Base-by-base conservation (phyloP, 208 protist species). In the Leishmania aethiopica region DNA sequence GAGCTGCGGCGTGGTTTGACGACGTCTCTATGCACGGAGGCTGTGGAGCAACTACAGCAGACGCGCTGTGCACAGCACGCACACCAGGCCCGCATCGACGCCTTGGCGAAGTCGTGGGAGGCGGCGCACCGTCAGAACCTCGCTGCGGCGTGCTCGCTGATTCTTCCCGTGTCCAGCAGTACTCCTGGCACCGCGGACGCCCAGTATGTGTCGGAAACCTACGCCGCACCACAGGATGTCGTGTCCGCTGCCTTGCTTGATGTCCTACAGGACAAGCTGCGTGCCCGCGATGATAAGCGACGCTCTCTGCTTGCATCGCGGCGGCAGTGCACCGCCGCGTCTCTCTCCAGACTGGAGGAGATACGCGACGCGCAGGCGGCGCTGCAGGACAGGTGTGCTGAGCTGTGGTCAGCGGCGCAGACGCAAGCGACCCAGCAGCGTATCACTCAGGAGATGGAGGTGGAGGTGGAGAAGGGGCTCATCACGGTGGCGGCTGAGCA, bases 61-160 rank as follows among this genome's bases (percentile, higher is more conserved):
- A 51, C 85, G 8, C 90, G 90, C 35, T 74, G 75, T 55, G 76
- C 71, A 51, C 92, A 92, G 74, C 88, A 92, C 62, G 84, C 91
- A 70, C 81, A 89, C 53, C 69, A 88, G 47, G 75, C 87, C 4
- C 90, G 86, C 45, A 77, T 94, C 28, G 89, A 96, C 51, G 88
- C 88, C 53, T 35, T 87, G 57, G 82, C 85, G 17, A 84, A 71
- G 11, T 71, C 85, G 53, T 96, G 92, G 92, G 90, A 91, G 82
- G 81, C 83, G 22, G 90, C 91, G 71, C 89, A 92, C 78, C 87
- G 89, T 25, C 88, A 94, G 74, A 80, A 89, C 60, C 87, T 96
- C 28, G 69, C 78, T 35, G 88, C 89, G 45, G 82, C 85, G 19
- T 81, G 86, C 67, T 72, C 72, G 25, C 82, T 94, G 1, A 49